Base-by-base conservation (phyloP, 148 eudicot species). In the Silene latifolia region DNA sequence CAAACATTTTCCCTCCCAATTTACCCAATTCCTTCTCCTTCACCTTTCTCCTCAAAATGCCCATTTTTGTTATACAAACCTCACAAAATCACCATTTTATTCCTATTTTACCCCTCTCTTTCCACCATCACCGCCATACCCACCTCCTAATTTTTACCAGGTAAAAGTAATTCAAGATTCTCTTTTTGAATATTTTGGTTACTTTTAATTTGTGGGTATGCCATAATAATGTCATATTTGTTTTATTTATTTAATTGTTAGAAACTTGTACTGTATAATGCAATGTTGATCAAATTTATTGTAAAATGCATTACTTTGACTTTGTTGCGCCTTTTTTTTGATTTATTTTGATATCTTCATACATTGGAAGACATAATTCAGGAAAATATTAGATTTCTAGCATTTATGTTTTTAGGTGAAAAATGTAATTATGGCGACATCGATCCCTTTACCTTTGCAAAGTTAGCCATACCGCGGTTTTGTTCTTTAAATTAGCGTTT, bases 361-460 rank as follows among this genome's bases (percentile, higher is more conserved):
- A 14, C 23, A 51, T 25, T 53, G 13, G n/a, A n/a, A n/a, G n/a
- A n/a, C n/a, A n/a, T n/a, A n/a, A n/a, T n/a, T n/a, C n/a, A n/a
- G n/a, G n/a, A 69, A 46, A 47, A 46, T 18, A 69, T 47, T 46
- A 3, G 56, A 69, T 67, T 78, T 69, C 39, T 24, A 64, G 57
- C 56, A 48, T 32, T 54, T 72, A 19, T 67, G 11, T 76, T 51
- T 87, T 82, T 23, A 77, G 76, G 69, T 80, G 61, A 80, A 85
- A 67, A 71, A 93, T 91, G 97, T 88, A 88, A 87, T 84, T 83
- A 76, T 86, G 90, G 85, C 85, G 76, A 76, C 86, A 82, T 71
- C 87, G 80, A 79, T 88, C 85, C 80, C 78, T 88, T 71, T 88
- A 87, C 75, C 83, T 84, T 69, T 80, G 56, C 29, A 77, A n/a